These are phyloP conservation scores for Blepharisma stoltei DNA, from an alignment of 73 alveolate genomes.

Conservation along the genomic window DNA sequence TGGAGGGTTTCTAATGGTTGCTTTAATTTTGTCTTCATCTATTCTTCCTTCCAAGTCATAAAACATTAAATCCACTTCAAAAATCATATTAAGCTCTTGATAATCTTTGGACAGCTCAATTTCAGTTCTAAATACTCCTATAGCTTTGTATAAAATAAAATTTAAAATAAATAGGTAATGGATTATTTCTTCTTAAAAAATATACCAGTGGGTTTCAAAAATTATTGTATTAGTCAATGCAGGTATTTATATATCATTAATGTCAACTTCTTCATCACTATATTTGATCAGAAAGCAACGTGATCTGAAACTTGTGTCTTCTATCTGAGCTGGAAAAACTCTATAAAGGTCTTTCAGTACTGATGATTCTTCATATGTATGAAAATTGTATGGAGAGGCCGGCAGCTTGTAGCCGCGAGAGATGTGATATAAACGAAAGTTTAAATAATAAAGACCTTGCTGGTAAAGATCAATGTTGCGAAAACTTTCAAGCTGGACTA, in stretches of 20 bases:
- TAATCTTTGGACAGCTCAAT: slow-evolving; percentile 29
- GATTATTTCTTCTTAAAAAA: too few species aligned
- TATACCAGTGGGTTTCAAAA: too few species aligned
- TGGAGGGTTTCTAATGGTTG: background rate
- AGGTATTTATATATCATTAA: too few species aligned
- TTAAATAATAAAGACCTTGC: slow-evolving; percentile 43
- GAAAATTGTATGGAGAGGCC: slow-evolving; percentile 3
- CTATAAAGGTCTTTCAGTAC: background rate
- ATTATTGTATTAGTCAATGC: too few species aligned
- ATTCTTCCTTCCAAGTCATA: slow-evolving; percentile 13
- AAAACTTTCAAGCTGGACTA: slow-evolving; percentile 48
- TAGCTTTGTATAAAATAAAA: too few species aligned
- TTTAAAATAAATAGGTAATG: too few species aligned
- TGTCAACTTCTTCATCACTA: slow-evolving; percentile 49
- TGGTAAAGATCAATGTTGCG: slow-evolving; percentile 53
- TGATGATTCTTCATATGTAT: background rate
- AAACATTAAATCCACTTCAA: slow-evolving; percentile 20
- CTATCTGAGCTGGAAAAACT: background rate
- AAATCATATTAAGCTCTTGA: background rate
- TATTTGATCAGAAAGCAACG: slow-evolving; percentile 38
- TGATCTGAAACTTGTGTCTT: slow-evolving; percentile 11
- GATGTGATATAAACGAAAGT: slow-evolving; percentile 15
- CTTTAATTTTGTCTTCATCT: background rate
- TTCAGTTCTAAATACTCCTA: slow-evolving; percentile 35
- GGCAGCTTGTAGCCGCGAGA: background rate